Percentiles rank a stretch among this genome's conserved stretches.
These are phyloP conservation scores for Penicillium canescens DNA, from an alignment of 495 filamentous ascomycete species.

Conservation along the genomic window DNA sequence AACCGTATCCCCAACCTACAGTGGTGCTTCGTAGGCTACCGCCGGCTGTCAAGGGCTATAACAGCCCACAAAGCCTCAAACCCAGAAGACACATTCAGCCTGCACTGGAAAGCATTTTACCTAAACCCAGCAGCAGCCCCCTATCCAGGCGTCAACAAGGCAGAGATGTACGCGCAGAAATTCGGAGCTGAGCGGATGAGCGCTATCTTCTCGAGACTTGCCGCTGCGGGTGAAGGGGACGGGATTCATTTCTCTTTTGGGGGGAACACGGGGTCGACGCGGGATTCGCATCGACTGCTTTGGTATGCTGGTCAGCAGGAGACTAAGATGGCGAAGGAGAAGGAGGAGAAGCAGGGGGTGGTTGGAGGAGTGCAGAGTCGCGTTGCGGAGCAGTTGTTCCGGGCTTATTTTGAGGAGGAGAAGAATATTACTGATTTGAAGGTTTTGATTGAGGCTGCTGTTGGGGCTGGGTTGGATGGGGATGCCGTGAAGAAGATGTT, in stretches of 20 bases:
- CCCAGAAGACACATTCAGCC: conserved; percentile 67
- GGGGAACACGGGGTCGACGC: conserved; percentile 74
- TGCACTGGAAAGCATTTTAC: conserved; percentile 78
- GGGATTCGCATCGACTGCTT: conserved; percentile 74
- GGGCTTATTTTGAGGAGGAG: conserved; percentile 74
- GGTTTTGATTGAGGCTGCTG: conserved; percentile 60
- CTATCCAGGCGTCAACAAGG: conserved; percentile 56
- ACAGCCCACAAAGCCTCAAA: conserved; percentile 57
- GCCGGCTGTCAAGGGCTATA: conserved; percentile 71
- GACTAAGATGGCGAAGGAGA: conserved; percentile 31
- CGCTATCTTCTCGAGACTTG: conserved; percentile 59
- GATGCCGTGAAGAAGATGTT: conserved; percentile 63
- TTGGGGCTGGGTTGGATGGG: conserved; percentile 62
- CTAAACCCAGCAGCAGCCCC: conserved; percentile 67
- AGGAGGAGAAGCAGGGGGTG: conserved; percentile 21
- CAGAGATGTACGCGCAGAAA: conserved; percentile 48
- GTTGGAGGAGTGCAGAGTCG: conserved; percentile 54
- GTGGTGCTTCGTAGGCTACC: conserved; percentile 84
- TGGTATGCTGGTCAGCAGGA: conserved; percentile 64
- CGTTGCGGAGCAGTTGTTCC: conserved; percentile 69
- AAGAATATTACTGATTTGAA: conserved; percentile 70
- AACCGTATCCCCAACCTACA: conserved; percentile 21
- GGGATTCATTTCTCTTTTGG: conserved; percentile 74
- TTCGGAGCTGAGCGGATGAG: conserved; percentile 61
- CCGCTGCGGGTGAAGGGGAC: conserved; percentile 54